Percentiles rank a stretch among this genome's conserved stretches.
Evolutionary conservation across 2,329 filamentous ascomycete genomes (phyloP).

Genomic region (Lasiodiplodia hormozganensis): DNA sequence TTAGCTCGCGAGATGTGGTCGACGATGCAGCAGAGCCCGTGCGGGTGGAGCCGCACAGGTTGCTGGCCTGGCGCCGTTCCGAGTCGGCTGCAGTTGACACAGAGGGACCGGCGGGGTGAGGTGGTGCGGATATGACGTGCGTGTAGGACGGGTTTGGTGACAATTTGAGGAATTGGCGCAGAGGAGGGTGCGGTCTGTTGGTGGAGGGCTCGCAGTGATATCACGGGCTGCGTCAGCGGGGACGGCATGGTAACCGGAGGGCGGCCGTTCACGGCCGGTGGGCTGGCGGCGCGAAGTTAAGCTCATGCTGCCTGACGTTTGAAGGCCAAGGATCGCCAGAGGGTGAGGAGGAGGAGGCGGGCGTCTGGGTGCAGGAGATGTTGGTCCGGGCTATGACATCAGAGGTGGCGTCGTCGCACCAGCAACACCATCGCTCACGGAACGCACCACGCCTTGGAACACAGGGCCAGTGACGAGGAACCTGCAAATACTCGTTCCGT

Average conservation of each 20-base stretch:
- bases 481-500: neutral
- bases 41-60: neutral
- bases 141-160: constrained; percentile 2
- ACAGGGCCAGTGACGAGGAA: neutral
- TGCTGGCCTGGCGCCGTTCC: neutral
- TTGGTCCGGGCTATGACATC: constrained; percentile 19
- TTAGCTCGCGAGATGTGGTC: neutral
- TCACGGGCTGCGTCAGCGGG: constrained; percentile 26
- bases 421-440: constrained; percentile 16
- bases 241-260: neutral
- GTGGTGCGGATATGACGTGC: constrained; percentile 25
- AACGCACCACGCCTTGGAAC: neutral
- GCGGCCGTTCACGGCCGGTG: neutral
- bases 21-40: neutral
- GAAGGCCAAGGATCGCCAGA: constrained; percentile 12
- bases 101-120: neutral
- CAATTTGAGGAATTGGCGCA: constrained; percentile 1
- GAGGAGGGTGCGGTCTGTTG: neutral
- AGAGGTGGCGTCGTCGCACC: constrained; percentile 25
- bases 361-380: neutral
- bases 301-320: constrained; percentile 26
- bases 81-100: neutral
- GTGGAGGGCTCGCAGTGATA: constrained; percentile 7
- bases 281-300: constrained; percentile 3
- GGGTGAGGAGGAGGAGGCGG: neutral